Evolutionary conservation across 306 rosid genomes (phyloP), one percentile per base, ranked within the genome.

Genomic region (Prunus fruticosa): DNA sequence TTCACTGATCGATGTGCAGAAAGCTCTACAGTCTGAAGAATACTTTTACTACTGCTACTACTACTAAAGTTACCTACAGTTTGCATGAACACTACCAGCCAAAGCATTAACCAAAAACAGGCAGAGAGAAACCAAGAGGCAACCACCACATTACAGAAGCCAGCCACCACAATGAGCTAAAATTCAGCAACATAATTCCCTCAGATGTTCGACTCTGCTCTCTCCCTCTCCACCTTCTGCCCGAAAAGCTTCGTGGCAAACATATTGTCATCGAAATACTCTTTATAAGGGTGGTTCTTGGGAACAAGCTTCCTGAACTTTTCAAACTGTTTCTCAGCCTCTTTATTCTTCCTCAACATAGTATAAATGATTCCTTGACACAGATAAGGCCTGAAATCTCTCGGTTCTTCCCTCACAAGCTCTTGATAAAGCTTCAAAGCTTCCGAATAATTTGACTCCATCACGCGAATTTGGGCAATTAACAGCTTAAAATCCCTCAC

Each of bases 311-410:
- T 82, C 70, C 96, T 72, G 54, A 88, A 95, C 79, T 81, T 91
- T 11, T 88, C 89, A 71, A 95, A 95, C 19, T 90, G 93, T 67
- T 91, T 88, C 76, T 88, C 89, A 0, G 99, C 99, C 73, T 95
- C 97, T 69, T 87, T 91, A 19, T 83, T 83, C 84, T 84, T 92
- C 71, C 76, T 87, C 69, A 92, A 84, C 85, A 95, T 46, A 50
- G 93, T 80, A 76, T 90, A 92, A 11, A 95, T 88, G n/a, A 95
- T 87, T 13, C 97, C 97, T 78, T 86, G 97, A 88, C 99, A 89
- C 70, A 95, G 64, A 74, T 90, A 88, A 22, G 97, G 97, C 84
- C 97, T 88, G 82, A 90, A 95, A 85, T 95, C 98, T 70, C 84
- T 83, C 0, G 98, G 98, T 71, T 95, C 96, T 28, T 90, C 92